Base-by-base conservation (phyloP, 371 early-diverging fungal species). In the Apophysomyces trapeziformis region DNA sequence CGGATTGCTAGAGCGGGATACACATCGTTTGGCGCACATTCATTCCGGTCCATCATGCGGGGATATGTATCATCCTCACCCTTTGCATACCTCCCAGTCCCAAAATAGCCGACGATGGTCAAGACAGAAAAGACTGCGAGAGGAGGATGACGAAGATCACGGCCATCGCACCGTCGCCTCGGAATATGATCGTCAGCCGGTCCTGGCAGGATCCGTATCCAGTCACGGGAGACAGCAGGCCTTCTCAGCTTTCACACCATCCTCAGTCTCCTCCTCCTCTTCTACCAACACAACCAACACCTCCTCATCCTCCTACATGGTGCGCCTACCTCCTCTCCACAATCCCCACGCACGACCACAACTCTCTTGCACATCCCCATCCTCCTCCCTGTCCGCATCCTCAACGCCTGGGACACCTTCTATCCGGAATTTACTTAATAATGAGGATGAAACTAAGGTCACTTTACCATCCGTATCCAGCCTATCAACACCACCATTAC, bases 391-490 rank as follows among this genome's bases (percentile, higher is more conserved):
- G 3, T 66, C 73, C 13, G 43, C 72, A 39, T 74, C 74, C n/a
- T 69, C 74, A 13, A 57, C 71, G 9, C 68, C 69, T 2, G 72
- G 71, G 38, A 58, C 70, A 12, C 66, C 74, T 9, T 61, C 77
- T 1, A 77, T 77, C 37, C 74, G 72, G 47, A 72, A 69, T 26
- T 58, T 77, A 44, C 67, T 77, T 37, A 77, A 77, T 57, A 66
- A 68, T 21, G 68, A 67, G 11, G 73, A 68, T 21, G 54, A 50
- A n/a, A 13, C 41, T 1, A 50, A 50, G 21, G 54, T 50, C 21
- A 50, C 21, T 50, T 21, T 50, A 26, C 54, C 54, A n/a, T 50
- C 54, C 21, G 54, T 50, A n/a, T 50, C 54, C 9, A 50, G 35
- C 32, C 54, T 50, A 21, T 50, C 54, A 21, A 50, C 54, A 50